Conservation (phyloP, 2,329 filamentous ascomycete genomes). For the Lachnellula occidentalis region DNA sequence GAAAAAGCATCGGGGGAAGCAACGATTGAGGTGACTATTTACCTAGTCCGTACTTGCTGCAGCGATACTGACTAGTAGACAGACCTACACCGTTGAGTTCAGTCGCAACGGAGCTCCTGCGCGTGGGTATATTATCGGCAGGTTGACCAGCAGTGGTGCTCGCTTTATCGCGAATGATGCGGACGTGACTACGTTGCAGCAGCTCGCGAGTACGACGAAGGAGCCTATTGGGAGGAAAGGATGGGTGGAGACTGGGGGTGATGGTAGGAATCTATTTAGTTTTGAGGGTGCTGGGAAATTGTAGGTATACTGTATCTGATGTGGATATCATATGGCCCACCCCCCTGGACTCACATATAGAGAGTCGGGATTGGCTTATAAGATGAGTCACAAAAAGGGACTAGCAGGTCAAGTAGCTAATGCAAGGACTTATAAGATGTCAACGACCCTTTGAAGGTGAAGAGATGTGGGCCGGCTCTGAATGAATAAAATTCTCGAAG, state of each 20-base stretch:
- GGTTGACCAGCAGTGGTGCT: conserved; percentile 39
- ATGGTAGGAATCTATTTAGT: conserved; percentile 36
- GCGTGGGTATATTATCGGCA: conserved; percentile 46
- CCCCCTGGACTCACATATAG: no score
- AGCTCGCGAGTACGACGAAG: conserved; percentile 36
- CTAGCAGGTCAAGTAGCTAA: no score
- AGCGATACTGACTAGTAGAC: conserved; percentile 1
- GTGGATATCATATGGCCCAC: no score
- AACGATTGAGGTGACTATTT: conserved; percentile 47
- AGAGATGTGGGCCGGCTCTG: no score
- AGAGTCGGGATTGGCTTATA: no score
- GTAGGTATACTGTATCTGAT: no score
- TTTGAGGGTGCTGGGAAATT: conserved; percentile 19
- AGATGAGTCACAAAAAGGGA: no score
- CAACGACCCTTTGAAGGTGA: no score
- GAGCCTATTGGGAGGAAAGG: conserved; percentile 47
- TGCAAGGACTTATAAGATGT: no score
- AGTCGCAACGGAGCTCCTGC: conserved; percentile 43
- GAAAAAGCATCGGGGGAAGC: conserved; percentile 44
- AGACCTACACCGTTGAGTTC: conserved; percentile 59
- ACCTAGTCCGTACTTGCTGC: no score
- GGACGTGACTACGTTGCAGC: conserved; percentile 42
- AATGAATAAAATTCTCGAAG: no score
- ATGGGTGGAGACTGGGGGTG: conserved; percentile 34
- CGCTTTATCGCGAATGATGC: conserved; percentile 54